Base-by-base conservation (phyloP, 2,329 filamentous ascomycete species). In the Alternaria rosae region DNA sequence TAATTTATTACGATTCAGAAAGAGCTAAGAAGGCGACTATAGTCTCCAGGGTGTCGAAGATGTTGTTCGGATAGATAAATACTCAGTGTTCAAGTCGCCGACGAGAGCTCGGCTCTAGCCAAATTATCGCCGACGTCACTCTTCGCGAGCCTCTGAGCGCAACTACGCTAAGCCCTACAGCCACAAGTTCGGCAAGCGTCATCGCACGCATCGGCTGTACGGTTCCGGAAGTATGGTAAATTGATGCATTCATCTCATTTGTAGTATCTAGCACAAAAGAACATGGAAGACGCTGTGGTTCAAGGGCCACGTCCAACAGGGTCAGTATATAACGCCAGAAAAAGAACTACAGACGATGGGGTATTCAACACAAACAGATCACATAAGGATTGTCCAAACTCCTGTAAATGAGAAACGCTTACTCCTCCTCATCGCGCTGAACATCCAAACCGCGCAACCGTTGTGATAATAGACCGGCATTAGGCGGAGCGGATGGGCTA, bases 401-500 rank as follows among this genome's bases (percentile, higher is more conserved):
- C 20, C 41, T n/a, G 30, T 12, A 11, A 11, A 47, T 28, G 10
- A 20, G 7, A n/a, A 23, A 9, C 15, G 45, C 13, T 32, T 26
- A 62, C n/a, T 48, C 59, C 15, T 67, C 64, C 17, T 65, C 57
- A 41, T 67, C 59, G 41, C 57, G 74, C 60, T 83, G 79, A 12
- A 85, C 80, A 38, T 88, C 90, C 6, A 92, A 79, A 6, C 87
- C 86, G 66, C 88, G 85, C 45, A 94, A 80, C 59, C 88, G 85
- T 74, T 88, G 88, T 11, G 92, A 92, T 15, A 95, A 81, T 15
- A 95, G 78, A 3, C 91, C 87, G 70, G 92, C 89, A 5, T 86
- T 83, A 84, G 38, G 89, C 86, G 71, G 91, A 89, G 35, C 88
- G 85, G 20, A 63, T n/a, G 70, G 59, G n/a, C 70, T 70, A 21